Percentiles rank a stretch among this genome's conserved stretches.
These are phyloP conservation scores for Emericellopsis atlantica DNA, from an alignment of 2,329 filamentous ascomycete genomes.

Conservation along the genomic window DNA sequence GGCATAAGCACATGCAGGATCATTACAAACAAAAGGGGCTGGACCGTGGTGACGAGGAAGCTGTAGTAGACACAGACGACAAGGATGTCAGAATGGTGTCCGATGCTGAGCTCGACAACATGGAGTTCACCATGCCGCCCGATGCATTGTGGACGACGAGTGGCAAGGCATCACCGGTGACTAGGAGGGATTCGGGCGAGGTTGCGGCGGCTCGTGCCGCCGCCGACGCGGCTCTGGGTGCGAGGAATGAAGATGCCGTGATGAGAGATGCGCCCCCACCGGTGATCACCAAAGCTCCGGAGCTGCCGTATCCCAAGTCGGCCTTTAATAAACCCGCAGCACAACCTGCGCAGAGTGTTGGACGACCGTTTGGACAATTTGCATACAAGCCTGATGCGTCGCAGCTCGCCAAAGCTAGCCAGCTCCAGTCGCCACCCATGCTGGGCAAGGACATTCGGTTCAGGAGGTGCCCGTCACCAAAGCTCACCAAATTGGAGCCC, in stretches of 20 bases:
- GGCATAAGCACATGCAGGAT: conserved; percentile 68
- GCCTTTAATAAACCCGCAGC: background rate
- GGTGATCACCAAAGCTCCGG: background rate
- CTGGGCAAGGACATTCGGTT: conserved; percentile 71
- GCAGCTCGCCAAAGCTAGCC: conserved; percentile 26
- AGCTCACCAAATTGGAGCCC: conserved; percentile 72
- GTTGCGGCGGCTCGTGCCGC: conserved; percentile 6
- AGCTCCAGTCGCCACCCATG: conserved; percentile 67
- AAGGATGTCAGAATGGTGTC: conserved; percentile 15
- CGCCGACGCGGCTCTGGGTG: background rate
- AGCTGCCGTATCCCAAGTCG: conserved; percentile 1
- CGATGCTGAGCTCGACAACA: conserved; percentile 28
- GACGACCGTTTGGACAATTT: conserved; percentile 28
- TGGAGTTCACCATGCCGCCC: conserved; percentile 24
- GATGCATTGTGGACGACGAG: conserved; percentile 28
- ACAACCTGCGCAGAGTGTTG: conserved; percentile 15
- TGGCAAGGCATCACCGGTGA: conserved; percentile 13
- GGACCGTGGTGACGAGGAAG: conserved; percentile 19
- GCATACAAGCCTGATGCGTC: conserved; percentile 20
- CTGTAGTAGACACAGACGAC: conserved; percentile 8
- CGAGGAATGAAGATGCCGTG: background rate
- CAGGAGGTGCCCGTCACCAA: conserved; percentile 70
- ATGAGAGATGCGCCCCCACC: conserved; percentile 1
- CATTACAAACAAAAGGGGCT: conserved; percentile 55
- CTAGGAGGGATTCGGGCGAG: conserved; percentile 12